Evolutionary conservation across 495 filamentous ascomycete species (phyloP).

Genomic region (Neurospora sp.): DNA sequence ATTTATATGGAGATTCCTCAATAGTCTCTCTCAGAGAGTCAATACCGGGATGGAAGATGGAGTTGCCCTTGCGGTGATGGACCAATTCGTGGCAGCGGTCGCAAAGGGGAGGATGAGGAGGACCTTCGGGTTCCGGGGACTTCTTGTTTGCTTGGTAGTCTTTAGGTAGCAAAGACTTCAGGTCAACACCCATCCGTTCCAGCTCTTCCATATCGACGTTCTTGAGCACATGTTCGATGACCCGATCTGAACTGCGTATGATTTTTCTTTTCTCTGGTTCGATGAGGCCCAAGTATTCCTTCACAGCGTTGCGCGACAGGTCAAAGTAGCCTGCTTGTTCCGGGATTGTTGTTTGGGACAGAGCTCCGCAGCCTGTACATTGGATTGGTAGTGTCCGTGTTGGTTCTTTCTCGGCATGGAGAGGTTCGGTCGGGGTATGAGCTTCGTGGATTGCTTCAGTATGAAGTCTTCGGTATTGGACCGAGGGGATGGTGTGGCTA

Average conservation of each 20-base stretch:
- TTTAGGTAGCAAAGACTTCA: constrained; percentile 16
- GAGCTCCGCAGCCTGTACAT: constrained; percentile 86
- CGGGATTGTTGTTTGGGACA: constrained; percentile 60
- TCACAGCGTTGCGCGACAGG: constrained; percentile 41
- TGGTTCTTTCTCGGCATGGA: background rate
- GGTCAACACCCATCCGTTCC: constrained; percentile 31
- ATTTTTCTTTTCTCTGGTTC: constrained; percentile 11
- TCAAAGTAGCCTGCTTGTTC: constrained; percentile 70
- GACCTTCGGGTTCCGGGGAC: background rate
- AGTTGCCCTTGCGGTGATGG: constrained; percentile 58
- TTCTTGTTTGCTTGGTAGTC: background rate
- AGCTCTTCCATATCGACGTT: constrained; percentile 32
- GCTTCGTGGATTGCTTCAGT: constrained; percentile 7
- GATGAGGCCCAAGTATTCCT: constrained; percentile 29
- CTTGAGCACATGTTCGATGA: constrained; percentile 30
- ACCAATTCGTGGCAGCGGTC: constrained; percentile 76
- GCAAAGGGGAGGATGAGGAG: constrained; percentile 46
- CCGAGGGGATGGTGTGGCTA: constrained; percentile 11
- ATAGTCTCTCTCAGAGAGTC: constrained; percentile 73
- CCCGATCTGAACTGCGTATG: constrained; percentile 19
- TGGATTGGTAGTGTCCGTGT: constrained; percentile 39
- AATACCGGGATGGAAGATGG: constrained; percentile 68
- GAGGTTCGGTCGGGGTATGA: background rate
- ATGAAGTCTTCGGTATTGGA: constrained; percentile 22
- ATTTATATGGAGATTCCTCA: constrained; percentile 68